These are phyloP conservation scores for Plasmodium berghei DNA, from an alignment of 169 alveolate species.

Conservation along the genomic window DNA sequence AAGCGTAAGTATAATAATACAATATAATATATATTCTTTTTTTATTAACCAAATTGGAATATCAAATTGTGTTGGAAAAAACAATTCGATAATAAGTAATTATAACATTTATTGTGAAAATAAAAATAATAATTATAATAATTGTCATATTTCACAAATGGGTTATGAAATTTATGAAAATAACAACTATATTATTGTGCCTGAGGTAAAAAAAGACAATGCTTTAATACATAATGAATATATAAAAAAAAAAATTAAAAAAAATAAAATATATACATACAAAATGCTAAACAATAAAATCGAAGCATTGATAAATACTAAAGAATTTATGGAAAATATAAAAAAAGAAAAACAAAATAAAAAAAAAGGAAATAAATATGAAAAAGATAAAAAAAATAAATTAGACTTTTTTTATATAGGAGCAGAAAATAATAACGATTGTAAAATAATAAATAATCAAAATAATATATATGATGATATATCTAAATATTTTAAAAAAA, in stretches of 20 bases:
- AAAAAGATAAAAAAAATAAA: constrained; percentile 28
- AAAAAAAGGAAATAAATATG: constrained; percentile 11
- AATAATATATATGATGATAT: constrained; percentile 8
- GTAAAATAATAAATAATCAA: constrained; percentile 21
- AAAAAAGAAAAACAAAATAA: constrained; percentile 50
- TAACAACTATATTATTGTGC: background rate
- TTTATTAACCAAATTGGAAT: constrained; percentile 52
- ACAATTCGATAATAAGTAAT: constrained; percentile 3
- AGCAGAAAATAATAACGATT: background rate
- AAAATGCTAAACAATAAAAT: constrained; percentile 54
- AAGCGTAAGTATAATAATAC: constrained; percentile 41
- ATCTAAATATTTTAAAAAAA: constrained; percentile 11
- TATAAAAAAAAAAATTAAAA: constrained; percentile 66
- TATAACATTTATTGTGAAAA: background rate
- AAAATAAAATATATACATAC: constrained; percentile 55
- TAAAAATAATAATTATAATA: background rate
- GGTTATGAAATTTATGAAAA: too few species aligned
- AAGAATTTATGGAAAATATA: constrained; percentile 41
- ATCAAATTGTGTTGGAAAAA: constrained; percentile 3
- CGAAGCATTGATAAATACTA: constrained; percentile 38
- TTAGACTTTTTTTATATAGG: constrained; percentile 29
- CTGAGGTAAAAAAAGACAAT: constrained; percentile 17
- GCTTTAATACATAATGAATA: constrained; percentile 65
- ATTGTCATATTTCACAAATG: too few species aligned
- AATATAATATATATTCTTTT: constrained; percentile 32